These are phyloP conservation scores for Lactarius vividus DNA, from an alignment of 768 basidiomycete genomes.

Conservation along the genomic window DNA sequence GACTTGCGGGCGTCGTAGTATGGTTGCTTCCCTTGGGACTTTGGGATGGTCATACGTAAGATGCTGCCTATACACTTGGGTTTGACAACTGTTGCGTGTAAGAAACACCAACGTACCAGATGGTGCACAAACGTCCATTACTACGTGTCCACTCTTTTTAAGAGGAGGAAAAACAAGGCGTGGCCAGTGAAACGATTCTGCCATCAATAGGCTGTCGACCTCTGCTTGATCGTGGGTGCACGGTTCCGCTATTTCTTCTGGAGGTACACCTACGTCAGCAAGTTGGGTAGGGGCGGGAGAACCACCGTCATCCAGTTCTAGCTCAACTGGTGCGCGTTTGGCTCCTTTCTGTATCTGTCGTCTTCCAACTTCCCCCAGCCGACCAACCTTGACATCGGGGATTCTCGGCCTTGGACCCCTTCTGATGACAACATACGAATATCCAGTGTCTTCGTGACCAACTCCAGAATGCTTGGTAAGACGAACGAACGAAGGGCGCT, in stretches of 20 bases:
- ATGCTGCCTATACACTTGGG: slow-evolving; percentile 65
- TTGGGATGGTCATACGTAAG: slow-evolving; percentile 87
- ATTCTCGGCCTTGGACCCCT: slow-evolving; percentile 65
- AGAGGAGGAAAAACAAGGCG: slow-evolving; percentile 89
- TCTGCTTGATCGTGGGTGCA: slow-evolving; percentile 33
- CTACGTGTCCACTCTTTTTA: slow-evolving; percentile 88
- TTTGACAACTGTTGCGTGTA: slow-evolving; percentile 6
- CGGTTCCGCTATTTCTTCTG: slow-evolving; percentile 5
- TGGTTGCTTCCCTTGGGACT: slow-evolving; percentile 91
- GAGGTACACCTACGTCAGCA: neutral
- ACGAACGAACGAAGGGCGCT: slow-evolving; percentile 82
- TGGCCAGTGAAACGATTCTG: slow-evolving; percentile 86
- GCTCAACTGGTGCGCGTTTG: slow-evolving; percentile 24
- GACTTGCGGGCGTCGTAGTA: slow-evolving; percentile 96
- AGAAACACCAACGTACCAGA: slow-evolving; percentile 53
- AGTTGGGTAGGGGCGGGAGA: neutral
- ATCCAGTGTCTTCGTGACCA: slow-evolving; percentile 85
- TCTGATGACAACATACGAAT: slow-evolving; percentile 87
- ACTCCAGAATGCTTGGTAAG: slow-evolving; percentile 81
- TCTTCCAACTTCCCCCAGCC: slow-evolving; percentile 53
- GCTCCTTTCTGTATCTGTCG: slow-evolving; percentile 40
- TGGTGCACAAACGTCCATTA: slow-evolving; percentile 82
- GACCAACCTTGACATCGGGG: slow-evolving; percentile 41
- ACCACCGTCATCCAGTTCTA: slow-evolving; percentile 30
- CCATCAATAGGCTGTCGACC: slow-evolving; percentile 54